Evolutionary conservation across 2,329 filamentous ascomycete genomes (phyloP), one percentile per base, ranked within the genome.

Genomic region (Trichoderma polysporum): DNA sequence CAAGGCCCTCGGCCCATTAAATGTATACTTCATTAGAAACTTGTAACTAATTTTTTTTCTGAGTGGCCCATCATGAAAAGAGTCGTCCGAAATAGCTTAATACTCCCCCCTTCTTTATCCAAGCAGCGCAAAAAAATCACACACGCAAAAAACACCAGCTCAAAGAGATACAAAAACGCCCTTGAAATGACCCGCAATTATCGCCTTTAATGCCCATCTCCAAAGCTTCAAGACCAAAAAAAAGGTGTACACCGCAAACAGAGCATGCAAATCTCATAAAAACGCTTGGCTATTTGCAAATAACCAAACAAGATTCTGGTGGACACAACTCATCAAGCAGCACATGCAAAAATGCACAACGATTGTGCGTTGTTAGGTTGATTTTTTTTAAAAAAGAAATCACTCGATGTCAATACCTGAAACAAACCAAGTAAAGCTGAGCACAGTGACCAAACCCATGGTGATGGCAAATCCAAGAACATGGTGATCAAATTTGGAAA

Each of bases 371-470:
- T n/a, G 25, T 57, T 31, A 19, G 41, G 10, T 53, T 52, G 27
- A 2, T 52, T 52, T n/a, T 25, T 25, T 50, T 12, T 33, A 45
- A 19, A 45, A 17, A 19, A 22, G 25, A 6, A 17, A 54, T 63
- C 19, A 78, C 53, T 80, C 74, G 39, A 79, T 72, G 9, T 77
- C 79, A 12, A 86, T 73, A 2, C 87, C 86, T 27, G 80, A 80
- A 41, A 88, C 85, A 71, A 89, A 89, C 86, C 86, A 89, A 33
- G 86, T 88, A 70, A 90, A 89, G 74, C 84, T 86, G 33, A 86
- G 70, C 4, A 89, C 78, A 1, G 87, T 89, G 50, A 87, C 74
- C 35, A 84, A 57, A 71, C 83, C 82, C 84, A 88, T 88, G 13
- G 80, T 78, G 58, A 86, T 52, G 39, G 83, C 83, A 66, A 88